Percentiles rank a stretch among this genome's conserved stretches.
phyloP scores from a whole-genome alignment of 2,329 filamentous ascomycete genomes.

The Aspergillus felis region DNA sequence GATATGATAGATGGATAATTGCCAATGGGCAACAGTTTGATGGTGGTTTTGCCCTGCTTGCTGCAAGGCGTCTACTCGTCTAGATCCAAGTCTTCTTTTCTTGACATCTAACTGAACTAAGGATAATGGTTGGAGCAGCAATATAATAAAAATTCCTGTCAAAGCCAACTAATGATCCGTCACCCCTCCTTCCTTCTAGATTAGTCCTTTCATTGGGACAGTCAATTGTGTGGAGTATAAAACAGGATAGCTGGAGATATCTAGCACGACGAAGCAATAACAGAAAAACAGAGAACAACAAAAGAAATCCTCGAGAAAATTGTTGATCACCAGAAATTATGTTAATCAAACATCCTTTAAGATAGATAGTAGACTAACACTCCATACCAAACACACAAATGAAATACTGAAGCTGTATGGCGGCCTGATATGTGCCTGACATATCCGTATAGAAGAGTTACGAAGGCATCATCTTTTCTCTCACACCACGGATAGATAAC shows the following conservation, averaged over 20 bases:
- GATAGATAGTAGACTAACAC: not conserved
- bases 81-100: not conserved
- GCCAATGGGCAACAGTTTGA: not conserved
- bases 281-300: not conserved
- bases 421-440: conserved; percentile 26
- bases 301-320: not conserved
- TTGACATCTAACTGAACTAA: not conserved
- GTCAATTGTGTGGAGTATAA: not conserved
- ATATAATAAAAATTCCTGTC: not conserved
- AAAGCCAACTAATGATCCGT: not conserved
- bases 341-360: not conserved
- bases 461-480: not conserved
- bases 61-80: not conserved
- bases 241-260: not conserved
- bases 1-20: not conserved
- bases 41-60: not conserved
- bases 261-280: too few relatives aligned
- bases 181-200: not conserved
- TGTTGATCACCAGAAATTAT: not conserved
- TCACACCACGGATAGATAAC: not conserved
- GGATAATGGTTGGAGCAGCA: not conserved
- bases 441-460: not conserved
- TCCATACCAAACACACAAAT: not conserved
- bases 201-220: not conserved
- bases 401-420: conserved; percentile 15